A percentile compares a stretch with the other conserved stretches of the same genome.
Evolutionary conservation across 1,139 yeast species (phyloP).

Genomic region (Blastobotrys proliferans): DNA sequence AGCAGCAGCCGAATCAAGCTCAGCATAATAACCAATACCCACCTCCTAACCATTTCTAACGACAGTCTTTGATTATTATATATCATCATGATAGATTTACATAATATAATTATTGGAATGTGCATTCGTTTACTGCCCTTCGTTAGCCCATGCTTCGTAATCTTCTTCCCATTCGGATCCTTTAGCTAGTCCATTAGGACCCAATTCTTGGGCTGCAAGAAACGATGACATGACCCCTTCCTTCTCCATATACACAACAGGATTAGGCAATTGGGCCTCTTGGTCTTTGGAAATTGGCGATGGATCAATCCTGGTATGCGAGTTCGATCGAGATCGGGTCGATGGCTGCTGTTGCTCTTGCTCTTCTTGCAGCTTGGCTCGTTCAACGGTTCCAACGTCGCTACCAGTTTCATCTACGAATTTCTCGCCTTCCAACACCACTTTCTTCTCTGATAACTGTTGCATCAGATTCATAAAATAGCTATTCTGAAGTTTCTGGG

Average conservation of each 20-base stretch:
- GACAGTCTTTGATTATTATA: neutral
- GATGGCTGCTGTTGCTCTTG: neutral
- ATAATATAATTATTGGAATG: neutral
- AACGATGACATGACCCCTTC: constrained; percentile 21
- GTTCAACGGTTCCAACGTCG: constrained; percentile 14
- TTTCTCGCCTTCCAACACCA: constrained; percentile 32
- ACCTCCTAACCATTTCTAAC: too few relatives aligned
- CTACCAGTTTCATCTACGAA: constrained; percentile 32
- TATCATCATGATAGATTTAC: neutral
- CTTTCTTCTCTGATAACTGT: constrained; percentile 33
- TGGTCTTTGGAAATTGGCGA: neutral
- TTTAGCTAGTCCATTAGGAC: constrained; percentile 22
- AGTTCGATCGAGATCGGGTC: neutral
- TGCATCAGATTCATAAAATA: constrained; percentile 40
- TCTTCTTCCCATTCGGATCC: constrained; percentile 31
- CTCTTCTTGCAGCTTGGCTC: constrained; percentile 5
- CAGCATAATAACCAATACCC: too few relatives aligned
- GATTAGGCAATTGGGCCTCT: constrained; percentile 26
- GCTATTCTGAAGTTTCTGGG: constrained; percentile 35
- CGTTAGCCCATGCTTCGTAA: constrained; percentile 19
- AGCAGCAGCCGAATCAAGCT: too few relatives aligned
- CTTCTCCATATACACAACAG: constrained; percentile 26
- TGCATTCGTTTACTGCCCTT: neutral
- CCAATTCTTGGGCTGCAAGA: constrained; percentile 25
- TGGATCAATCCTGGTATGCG: constrained; percentile 1